A percentile compares a stretch with the other conserved stretches of the same genome.
Conservation (phyloP, 305 asterid genomes). For the Plantago lanceolata region DNA sequence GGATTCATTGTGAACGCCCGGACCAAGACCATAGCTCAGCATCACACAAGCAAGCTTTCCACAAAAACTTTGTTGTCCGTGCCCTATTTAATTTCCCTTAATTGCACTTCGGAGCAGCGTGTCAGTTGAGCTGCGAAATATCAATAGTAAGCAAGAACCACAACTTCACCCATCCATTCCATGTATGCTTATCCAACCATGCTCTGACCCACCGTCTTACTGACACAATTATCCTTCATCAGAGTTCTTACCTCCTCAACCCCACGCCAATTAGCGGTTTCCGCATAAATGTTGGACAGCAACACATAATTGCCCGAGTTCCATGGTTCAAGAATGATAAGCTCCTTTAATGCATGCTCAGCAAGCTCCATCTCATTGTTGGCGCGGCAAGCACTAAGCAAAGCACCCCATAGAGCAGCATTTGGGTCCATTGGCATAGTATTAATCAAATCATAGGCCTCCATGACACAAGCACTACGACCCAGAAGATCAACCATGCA, state of each 20-base stretch:
- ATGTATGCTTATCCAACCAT: conserved; percentile 29
- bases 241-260: conserved; percentile 50
- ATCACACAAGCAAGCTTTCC: not conserved
- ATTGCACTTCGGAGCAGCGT: not conserved
- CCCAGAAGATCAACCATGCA: conserved; percentile 68
- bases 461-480: conserved; percentile 49
- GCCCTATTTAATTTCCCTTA: not conserved
- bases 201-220: conserved; percentile 52
- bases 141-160: not conserved
- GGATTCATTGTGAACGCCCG: not conserved
- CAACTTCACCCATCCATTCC: conserved; percentile 18
- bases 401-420: conserved; percentile 63
- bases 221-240: conserved; percentile 43
- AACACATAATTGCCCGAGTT: conserved; percentile 62
- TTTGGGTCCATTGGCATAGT: conserved; percentile 53
- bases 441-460: conserved; percentile 47
- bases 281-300: conserved; percentile 65
- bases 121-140: not conserved
- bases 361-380: conserved; percentile 50
- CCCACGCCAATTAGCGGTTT: conserved; percentile 55
- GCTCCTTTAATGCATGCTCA: conserved; percentile 51
- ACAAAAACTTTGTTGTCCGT: not conserved
- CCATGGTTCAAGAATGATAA: conserved; percentile 53
- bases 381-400: conserved; percentile 50
- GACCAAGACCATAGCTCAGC: not conserved